Evolutionary conservation across 148 eudicot species (phyloP), one percentile per base, ranked within the genome.

Genomic region (Nyssa sinensis): DNA sequence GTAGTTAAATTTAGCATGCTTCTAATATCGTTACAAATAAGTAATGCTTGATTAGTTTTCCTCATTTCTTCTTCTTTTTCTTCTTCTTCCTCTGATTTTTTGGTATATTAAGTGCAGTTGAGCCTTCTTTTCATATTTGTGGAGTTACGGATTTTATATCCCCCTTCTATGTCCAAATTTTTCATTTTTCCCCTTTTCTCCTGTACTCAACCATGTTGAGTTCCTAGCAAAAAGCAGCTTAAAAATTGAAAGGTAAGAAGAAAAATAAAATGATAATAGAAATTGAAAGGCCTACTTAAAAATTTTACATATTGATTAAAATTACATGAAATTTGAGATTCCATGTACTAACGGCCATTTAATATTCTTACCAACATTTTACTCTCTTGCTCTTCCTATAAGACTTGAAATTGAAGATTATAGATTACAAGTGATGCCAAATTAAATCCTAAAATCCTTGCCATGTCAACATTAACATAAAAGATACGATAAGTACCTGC

Each of bases 401-500:
- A 21, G 24, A 33, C 8, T 23, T 34, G 19, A 19, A 70, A 23
- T 57, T 12, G 16, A 24, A 14, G 0, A 70, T 27, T 70, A 31
- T 4, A 57, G 11, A 6, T 16, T 7, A 11, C 33, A 71, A 19
- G 16, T 30, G 30, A 23, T 58, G 23, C n/a, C n/a, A n/a, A n/a
- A 24, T 44, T 44, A 19, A 71, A 33, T 29, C 21, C 19, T 41
- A 17, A 61, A 37, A 24, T n/a, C 23, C 51, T 7, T 23, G 23
- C 5, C 21, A 64, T 32, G 25, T 24, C 11, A 70, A 51, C 49
- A 33, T 21, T 21, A 16, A 58, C 2, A 14, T 16, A 62, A 32
- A 58, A 65, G 12, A 67, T 75, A 62, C 32, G 23, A 69, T 7
- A 62, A 44, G 37, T 75, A 92, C 97, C 97, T 95, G 98, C 44